Conservation (phyloP, 169 alveolate genomes). For the Plasmodium sp. region DNA sequence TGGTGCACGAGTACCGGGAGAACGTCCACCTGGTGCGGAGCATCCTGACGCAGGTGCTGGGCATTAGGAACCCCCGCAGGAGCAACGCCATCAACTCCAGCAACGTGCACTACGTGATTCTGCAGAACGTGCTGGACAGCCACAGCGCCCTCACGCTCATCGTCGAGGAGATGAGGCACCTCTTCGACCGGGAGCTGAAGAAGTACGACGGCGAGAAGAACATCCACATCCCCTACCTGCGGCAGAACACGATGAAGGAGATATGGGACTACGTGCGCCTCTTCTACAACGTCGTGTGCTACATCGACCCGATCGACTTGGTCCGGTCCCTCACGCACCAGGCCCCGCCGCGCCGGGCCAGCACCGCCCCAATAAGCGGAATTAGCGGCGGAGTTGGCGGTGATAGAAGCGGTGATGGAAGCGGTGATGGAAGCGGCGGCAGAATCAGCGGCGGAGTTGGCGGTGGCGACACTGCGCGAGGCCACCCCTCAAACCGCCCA, state of each 20-base stretch:
- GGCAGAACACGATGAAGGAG: conserved; percentile 42
- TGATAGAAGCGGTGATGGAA: neutral
- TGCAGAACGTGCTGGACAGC: conserved; percentile 22
- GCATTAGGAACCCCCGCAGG: conserved; percentile 13
- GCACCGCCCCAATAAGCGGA: neutral
- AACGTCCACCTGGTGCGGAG: conserved; percentile 26
- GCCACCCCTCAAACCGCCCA: neutral
- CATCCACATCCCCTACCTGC: conserved; percentile 53
- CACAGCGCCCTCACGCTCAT: conserved; percentile 37
- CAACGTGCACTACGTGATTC: conserved; percentile 45
- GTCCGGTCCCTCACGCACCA: conserved; percentile 48
- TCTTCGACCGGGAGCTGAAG: conserved; percentile 53
- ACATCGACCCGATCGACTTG: conserved; percentile 69
- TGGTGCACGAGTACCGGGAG: conserved; percentile 14
- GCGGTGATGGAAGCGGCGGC: neutral
- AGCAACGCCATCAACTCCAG: conserved; percentile 4
- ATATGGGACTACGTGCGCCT: conserved; percentile 68
- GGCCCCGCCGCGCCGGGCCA: neutral
- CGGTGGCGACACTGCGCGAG: neutral
- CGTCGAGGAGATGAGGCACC: conserved; percentile 40
- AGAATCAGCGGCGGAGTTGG: too few species aligned
- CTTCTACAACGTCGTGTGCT: conserved; percentile 50
- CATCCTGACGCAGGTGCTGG: conserved; percentile 45
- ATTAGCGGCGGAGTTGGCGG: neutral
- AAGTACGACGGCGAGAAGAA: conserved; percentile 54